Evolutionary conservation across 192 early-diverging fungal genomes (phyloP), one percentile per base, ranked within the genome.

Genomic region (Ambispora gerdemannii): DNA sequence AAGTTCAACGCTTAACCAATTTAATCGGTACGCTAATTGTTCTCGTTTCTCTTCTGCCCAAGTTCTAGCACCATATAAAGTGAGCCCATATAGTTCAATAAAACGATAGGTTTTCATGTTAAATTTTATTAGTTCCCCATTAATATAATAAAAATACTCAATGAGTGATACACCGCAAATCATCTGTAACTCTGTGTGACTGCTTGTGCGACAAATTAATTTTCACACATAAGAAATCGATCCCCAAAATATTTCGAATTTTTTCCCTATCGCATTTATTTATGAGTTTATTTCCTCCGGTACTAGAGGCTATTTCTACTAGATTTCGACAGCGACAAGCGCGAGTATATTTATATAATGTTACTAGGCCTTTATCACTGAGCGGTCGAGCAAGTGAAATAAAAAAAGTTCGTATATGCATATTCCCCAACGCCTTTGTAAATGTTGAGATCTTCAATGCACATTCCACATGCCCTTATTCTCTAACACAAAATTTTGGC

Each of bases 371-470:
- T 53, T 53, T 53, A 53, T 53, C 15, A 53, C 52, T 53, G 52
- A 53, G 52, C 0, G 52, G 52, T 53, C 52, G 52, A 25, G 22
- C 4, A 53, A 53, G 22, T 53, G 20, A 53, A 53, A 53, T 53
- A 53, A 53, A 53, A 52, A 51, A 53, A 53, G 52, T 53, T 20
- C 15, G 3, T 53, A 53, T 53, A 53, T 53, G 52, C 22, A 53
- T 53, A 53, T 53, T 53, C 22, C 52, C 20, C 52, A 53, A 53
- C 52, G 22, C 20, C 22, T 25, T 53, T 53, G 52, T 3, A 53
- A n/a, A 53, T 53, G 52, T 53, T 53, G 52, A 53, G 52, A 53
- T 53, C 52, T 53, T 2, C 52, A 53, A 53, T 53, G 52, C 52
- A 53, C 52, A 53, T 53, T 53, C 22, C 52, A 2, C 22, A 53